Conservation (phyloP, 2,329 filamentous ascomycete genomes). For the Apiospora saccharicola region DNA sequence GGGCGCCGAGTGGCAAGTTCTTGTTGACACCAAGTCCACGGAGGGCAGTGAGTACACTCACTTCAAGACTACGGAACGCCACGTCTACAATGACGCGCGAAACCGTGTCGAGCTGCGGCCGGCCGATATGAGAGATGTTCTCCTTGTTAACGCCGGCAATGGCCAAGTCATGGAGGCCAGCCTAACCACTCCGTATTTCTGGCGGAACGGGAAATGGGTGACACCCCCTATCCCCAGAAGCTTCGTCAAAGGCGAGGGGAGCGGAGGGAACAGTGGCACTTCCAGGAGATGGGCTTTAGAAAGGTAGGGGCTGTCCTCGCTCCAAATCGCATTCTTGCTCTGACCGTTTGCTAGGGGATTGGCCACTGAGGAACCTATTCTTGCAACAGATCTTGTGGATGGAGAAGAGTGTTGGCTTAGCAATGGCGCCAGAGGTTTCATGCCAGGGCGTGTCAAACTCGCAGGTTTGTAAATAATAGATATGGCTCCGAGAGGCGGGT, state of each 20-base stretch:
- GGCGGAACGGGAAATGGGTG: slow-evolving; percentile 75
- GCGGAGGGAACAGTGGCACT: slow-evolving; percentile 84
- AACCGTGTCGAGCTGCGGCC: slow-evolving; percentile 62
- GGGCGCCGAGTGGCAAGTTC: slow-evolving; percentile 49
- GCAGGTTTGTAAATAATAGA: no score
- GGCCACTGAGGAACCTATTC: slow-evolving; percentile 70
- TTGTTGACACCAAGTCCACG: slow-evolving; percentile 53
- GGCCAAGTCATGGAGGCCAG: slow-evolving; percentile 85
- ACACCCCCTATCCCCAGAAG: slow-evolving; percentile 71
- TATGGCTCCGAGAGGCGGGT: no score
- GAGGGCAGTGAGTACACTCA: slow-evolving; percentile 71
- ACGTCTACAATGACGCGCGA: slow-evolving; percentile 76
- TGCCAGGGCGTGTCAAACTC: slow-evolving; percentile 49
- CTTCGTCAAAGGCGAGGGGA: slow-evolving; percentile 51
- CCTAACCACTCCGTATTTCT: slow-evolving; percentile 83
- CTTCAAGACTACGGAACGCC: slow-evolving; percentile 83
- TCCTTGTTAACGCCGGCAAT: slow-evolving; percentile 69
- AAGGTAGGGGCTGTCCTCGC: slow-evolving; percentile 50
- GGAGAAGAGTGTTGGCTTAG: slow-evolving; percentile 89
- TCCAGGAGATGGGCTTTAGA: slow-evolving; percentile 85
- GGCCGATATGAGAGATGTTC: slow-evolving; percentile 70
- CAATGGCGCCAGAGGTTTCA: slow-evolving; percentile 85
- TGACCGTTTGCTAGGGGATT: slow-evolving; percentile 53
- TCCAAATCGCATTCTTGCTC: slow-evolving; percentile 7
- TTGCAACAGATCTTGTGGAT: slow-evolving; percentile 65